Base-by-base conservation (phyloP, 106 monocot genomes). In the Hemerocallis citrina region DNA sequence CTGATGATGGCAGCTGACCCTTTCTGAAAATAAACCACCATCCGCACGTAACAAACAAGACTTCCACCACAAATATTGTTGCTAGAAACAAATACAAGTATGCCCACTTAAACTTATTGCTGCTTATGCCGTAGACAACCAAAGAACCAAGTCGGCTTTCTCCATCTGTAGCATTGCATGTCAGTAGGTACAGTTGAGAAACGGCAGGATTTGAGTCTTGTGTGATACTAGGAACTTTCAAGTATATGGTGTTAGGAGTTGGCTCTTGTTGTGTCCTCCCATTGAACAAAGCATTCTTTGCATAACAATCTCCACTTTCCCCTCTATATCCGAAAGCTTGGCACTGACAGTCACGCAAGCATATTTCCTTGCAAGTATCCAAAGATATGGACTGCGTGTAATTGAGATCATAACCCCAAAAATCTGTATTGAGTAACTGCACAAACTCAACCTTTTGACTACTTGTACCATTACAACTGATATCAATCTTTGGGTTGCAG, bases 1-100 rank as follows among this genome's bases (percentile, higher is more conserved):
- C 13, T 2, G 41, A 29, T 19, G 17, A 42, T 3, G 65, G 55
- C 39, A 52, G 17, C 4, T 49, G 12, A 8, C 43, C 43, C 6
- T 15, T 63, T 15, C 56, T 66, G 50, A 55, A 65, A 16, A 89
- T 29, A 43, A 81, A 75, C 65, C 80, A 89, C 75, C 84, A 89
- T 20, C 89, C 84, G 0, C 19, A 36, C 2, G 61, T 43, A 15
- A 78, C 75, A n/a, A 81, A 69, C 16, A 84, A 40, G 20, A 72
- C 5, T 37, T 89, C 84, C 6, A 81, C 52, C 23, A 54, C 40
- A 7, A 69, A 74, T 25, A 84, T 45, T 16, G 65, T 65, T 24
- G 57, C 34, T 7, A 74, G 23, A 22, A 81, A 89, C 24, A 49
- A 40, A 40, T 77, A 84, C 23, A 75, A 20, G 62, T 69, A 78